Evolutionary conservation across 169 alveolate species (phyloP), one percentile per base, ranked within the genome.

Genomic region (Ichthyophthirius multifiliis): DNA sequence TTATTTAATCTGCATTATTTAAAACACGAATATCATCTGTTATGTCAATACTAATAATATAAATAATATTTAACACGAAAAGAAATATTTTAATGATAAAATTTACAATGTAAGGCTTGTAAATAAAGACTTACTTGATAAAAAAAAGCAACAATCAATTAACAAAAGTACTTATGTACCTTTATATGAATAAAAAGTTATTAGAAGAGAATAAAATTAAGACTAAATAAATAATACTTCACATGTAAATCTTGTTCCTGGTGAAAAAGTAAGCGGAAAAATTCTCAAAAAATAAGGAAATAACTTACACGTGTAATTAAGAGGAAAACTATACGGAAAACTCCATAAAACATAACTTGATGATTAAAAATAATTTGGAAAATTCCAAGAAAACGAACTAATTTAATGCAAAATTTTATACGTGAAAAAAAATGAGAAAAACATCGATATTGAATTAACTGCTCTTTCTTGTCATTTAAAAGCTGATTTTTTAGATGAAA

Each of bases 381-480:
- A 35, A 37, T 80, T 71, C 30, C 12, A 62, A 32, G 75, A 55
- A 30, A 82, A 82, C n/a, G 55, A 80, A 47, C 43, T 32, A 27
- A 39, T 82, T 13, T 20, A 82, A 31, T 76, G 81, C 20, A 82
- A 82, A 41, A 74, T 82, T 10, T 46, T 82, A 7, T 46, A 73
- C 30, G 23, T 82, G 13, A 74, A 74, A 32, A 32, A 82, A 73
- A n/a, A n/a, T n/a, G 86, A 83, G 3, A 83, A 83, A 20, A 39
- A 78, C 63, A 44, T 67, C 1, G 39, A 47, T 63, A 67, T 84
- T 15, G 89, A 76, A 27, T 37, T 84, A 27, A 84, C 89, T 27
- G 77, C 63, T 30, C 37, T 43, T 23, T 27, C 63, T 30, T 12
- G 48, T 10, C 89, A 84, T 43, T 76, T 84, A 85, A 65, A 84